phyloP scores from a whole-genome alignment of 2,329 filamentous ascomycete genomes.

The Aspergillus luchuensis region DNA sequence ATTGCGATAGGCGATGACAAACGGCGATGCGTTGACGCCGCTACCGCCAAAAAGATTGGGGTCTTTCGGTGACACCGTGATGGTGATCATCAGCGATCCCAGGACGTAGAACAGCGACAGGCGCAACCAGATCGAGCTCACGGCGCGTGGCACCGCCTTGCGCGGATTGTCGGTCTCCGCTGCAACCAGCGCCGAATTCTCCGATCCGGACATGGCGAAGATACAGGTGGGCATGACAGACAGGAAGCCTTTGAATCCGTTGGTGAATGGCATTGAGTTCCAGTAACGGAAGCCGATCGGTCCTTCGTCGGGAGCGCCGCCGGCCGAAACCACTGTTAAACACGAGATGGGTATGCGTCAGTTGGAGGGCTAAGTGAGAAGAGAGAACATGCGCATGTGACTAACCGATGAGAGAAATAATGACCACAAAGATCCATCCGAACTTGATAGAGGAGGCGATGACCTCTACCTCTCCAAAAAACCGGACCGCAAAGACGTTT shows the following conservation, averaged over 20 bases:
- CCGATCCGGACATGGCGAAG: conserved; percentile 46
- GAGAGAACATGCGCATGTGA: background rate
- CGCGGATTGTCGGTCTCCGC: conserved; percentile 49
- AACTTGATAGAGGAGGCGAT: conserved; percentile 50
- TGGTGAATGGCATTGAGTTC: conserved; percentile 45
- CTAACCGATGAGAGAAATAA: conserved; percentile 46
- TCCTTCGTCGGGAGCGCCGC: conserved; percentile 42
- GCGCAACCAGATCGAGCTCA: conserved; percentile 51
- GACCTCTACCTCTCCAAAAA: conserved; percentile 53
- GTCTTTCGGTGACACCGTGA: conserved; percentile 47
- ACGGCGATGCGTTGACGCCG: conserved; percentile 50
- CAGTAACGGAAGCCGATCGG: conserved; percentile 51
- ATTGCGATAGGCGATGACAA: conserved; percentile 47
- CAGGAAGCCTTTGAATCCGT: conserved; percentile 50
- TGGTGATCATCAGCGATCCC: conserved; percentile 49
- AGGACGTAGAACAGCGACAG: conserved; percentile 51
- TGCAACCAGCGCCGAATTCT: conserved; percentile 48
- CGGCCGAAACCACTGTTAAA: conserved; percentile 45
- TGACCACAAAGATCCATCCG: conserved; percentile 52
- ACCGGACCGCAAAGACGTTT: conserved; percentile 47
- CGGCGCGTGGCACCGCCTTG: conserved; percentile 47
- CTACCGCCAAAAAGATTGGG: conserved; percentile 44
- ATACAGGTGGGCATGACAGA: conserved; percentile 42
- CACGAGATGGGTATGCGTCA: conserved; percentile 18
- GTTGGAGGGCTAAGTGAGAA: no score